A percentile compares a stretch with the other conserved stretches of the same genome.
Conservation (phyloP, 75 land plant species). For the Azolla pinnata region DNA sequence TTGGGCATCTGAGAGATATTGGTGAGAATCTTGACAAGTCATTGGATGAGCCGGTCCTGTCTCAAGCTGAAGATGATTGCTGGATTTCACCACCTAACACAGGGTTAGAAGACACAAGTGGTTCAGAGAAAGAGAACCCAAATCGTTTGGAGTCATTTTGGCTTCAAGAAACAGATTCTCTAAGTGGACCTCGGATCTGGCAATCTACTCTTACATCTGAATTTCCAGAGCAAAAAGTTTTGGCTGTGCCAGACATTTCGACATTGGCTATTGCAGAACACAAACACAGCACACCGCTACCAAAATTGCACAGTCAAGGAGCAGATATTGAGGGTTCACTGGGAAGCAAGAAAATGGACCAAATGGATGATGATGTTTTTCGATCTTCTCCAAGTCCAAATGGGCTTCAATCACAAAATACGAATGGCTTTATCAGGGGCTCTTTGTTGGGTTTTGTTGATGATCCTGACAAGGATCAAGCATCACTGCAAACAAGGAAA, state of each 20-base stretch:
- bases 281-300: not conserved
- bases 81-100: slow-evolving; percentile 94
- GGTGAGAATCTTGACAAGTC: slow-evolving; percentile 17
- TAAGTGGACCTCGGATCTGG: slow-evolving; percentile 2
- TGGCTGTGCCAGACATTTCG: not conserved
- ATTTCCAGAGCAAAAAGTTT: not conserved
- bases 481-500: no score
- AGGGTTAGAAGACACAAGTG: slow-evolving; percentile 14
- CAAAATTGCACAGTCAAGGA: slow-evolving; percentile 6
- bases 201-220: not conserved
- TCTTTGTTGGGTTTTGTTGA: no score
- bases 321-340: no score
- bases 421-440: no score
- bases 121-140: slow-evolving; percentile 1
- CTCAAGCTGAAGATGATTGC: slow-evolving; percentile 44
- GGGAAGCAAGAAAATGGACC: no score
- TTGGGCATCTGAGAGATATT: slow-evolving; percentile 18
- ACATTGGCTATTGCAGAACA: not conserved
- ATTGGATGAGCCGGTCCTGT: slow-evolving; percentile 17
- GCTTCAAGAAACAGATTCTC: not conserved
- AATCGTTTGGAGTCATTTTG: slow-evolving; percentile 1
- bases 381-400: no score
- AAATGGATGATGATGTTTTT: no score
- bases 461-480: no score
- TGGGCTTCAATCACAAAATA: no score